Base-by-base conservation (phyloP, 2,329 filamentous ascomycete genomes). In the Neopestalotiopsis rosae region DNA sequence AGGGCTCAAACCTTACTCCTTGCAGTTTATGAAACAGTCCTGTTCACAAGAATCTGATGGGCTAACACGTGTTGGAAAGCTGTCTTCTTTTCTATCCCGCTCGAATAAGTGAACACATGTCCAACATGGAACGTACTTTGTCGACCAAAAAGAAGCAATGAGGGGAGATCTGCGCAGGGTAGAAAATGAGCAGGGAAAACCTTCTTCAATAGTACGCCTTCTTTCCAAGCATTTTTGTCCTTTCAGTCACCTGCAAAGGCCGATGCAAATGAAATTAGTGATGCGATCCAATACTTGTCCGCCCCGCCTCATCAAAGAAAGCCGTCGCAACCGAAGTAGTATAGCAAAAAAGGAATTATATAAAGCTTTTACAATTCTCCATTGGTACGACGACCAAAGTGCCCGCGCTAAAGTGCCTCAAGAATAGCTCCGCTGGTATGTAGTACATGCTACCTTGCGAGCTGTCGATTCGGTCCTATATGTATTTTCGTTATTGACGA, bases 261-360 rank as follows among this genome's bases (percentile, higher is more conserved):
- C 17, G n/a, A 52, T 52, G 45, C 45, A 24, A 9, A 52, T 52
- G 45, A 52, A 10, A 52, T 52, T 52, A 13, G n/a, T 20, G 20
- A 9, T 24, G 34, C 10, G 6, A 38, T n/a, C n/a, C 24, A 28
- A n/a, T 52, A 10, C 45, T 52, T 38, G 24, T 38, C 10, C 34
- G 34, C 34, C 20, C 58, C 61, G 20, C 61, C 61, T 38, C 61
- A 45, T 30, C 20, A 32, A 3, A 40, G 24, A 30, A 52, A 24
- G 45, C 45, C 45, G 45, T n/a, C 45, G 3, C 45, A 52, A n/a
- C 45, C 45, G 45, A 52, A 52, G 45, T 24, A 52, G n/a, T 52
- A 52, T 52, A 52, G 13, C 87, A 87, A 28, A 81, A 52, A 6
- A 52, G n/a, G n/a, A 9, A 52, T 24, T n/a, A n/a, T 17, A 52